A percentile compares a stretch with the other conserved stretches of the same genome.
Evolutionary conservation across 768 basidiomycete genomes (phyloP).

Genomic region (Serpula lacrymans): DNA sequence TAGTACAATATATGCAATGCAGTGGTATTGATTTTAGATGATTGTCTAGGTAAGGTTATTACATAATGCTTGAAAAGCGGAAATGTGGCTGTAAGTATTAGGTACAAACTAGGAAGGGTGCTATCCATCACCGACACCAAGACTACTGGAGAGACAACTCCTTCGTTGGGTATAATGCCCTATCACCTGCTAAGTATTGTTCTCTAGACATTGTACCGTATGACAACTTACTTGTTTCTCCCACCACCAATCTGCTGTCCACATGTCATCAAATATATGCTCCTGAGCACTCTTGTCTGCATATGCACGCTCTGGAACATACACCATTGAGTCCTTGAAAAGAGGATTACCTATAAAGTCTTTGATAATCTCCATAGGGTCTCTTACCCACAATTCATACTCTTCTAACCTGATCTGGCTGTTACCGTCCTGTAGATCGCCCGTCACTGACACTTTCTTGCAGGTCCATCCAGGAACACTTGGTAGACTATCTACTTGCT

Average conservation of each 20-base stretch:
- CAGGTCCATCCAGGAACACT: constrained; percentile 22
- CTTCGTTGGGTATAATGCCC: no score
- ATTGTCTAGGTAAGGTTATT: no score
- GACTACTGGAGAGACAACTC: no score
- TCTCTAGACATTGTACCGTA: no score
- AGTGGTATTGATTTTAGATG: no score
- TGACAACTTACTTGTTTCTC: constrained; percentile 16
- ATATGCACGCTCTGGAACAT: constrained; percentile 5
- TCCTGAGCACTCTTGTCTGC: constrained; percentile 3
- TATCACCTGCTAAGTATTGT: no score
- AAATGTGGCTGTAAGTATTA: no score
- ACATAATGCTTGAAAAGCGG: no score
- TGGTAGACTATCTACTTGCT: constrained; percentile 22
- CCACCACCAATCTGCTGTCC: constrained; percentile 24
- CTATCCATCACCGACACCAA: no score
- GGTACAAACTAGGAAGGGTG: no score
- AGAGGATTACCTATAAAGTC: constrained; percentile 27
- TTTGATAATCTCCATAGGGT: constrained; percentile 30
- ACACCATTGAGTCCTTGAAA: constrained; percentile 6
- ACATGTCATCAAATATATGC: constrained; percentile 15
- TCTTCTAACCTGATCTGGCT: constrained; percentile 8
- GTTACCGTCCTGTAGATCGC: constrained; percentile 11
- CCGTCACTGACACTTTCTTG: constrained; percentile 13
- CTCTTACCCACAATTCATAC: constrained; percentile 24
- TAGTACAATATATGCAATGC: no score